These are phyloP conservation scores for Suillus luteus DNA, from an alignment of 768 basidiomycete genomes.

Conservation along the genomic window DNA sequence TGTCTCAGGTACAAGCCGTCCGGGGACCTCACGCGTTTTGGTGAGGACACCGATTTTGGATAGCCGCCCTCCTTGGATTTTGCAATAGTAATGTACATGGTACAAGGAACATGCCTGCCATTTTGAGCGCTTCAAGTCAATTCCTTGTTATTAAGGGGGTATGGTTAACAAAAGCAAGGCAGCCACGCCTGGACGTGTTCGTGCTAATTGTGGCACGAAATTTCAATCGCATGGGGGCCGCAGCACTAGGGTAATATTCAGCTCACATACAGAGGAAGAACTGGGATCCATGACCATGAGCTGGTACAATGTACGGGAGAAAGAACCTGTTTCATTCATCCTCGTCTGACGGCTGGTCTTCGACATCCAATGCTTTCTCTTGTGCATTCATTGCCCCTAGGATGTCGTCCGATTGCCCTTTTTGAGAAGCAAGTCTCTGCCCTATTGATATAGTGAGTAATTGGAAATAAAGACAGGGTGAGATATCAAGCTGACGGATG, in stretches of 20 bases:
- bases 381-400: conserved; percentile 84
- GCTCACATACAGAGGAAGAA: not conserved
- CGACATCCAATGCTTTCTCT: conserved; percentile 54
- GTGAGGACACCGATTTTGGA: too few relatives aligned
- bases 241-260: not conserved
- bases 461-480: conserved; percentile 10
- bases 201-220: not conserved
- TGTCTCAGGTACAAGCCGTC: not conserved
- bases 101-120: not conserved
- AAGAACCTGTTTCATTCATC: conserved; percentile 46
- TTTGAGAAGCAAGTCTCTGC: conserved; percentile 76
- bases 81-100: not conserved
- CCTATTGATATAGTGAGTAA: conserved; percentile 45
- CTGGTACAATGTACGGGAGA: not conserved
- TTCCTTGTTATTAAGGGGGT: not conserved
- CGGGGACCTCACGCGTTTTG: not conserved
- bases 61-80: not conserved
- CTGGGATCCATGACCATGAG: not conserved
- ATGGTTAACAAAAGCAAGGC: not conserved
- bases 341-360: conserved; percentile 60
- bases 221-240: not conserved
- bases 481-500: conserved; percentile 66
- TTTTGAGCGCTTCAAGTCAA: not conserved
- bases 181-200: not conserved
- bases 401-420: conserved; percentile 77